Percentiles rank a stretch among this genome's conserved stretches.
These are phyloP conservation scores for Sclerotinia subarctica DNA, from an alignment of 2,329 filamentous ascomycete genomes.

Conservation along the genomic window DNA sequence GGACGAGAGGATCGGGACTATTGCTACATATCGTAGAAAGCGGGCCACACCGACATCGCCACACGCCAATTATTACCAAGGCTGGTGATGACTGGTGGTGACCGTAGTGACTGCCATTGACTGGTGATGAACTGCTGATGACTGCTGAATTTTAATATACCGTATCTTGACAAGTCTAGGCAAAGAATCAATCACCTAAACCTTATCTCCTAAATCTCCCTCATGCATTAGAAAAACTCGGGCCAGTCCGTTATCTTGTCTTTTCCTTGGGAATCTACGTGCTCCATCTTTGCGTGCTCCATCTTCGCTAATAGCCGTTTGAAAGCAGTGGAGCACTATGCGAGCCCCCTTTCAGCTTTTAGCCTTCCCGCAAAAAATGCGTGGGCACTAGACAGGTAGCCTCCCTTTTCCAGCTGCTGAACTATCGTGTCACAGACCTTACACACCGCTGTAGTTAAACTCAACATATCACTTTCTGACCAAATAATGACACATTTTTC, in stretches of 20 bases:
- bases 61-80: constrained; percentile 15
- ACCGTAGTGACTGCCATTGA: too few relatives aligned
- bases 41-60: not conserved
- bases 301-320: constrained; percentile 9
- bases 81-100: not conserved
- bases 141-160: not conserved
- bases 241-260: constrained; percentile 10
- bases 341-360: constrained; percentile 12
- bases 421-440: not conserved
- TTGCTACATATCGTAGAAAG: constrained; percentile 14
- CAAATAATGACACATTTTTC: constrained; percentile 10
- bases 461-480: not conserved
- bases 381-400: not conserved
- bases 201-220: constrained; percentile 7
- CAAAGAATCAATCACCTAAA: not conserved
- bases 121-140: not conserved
- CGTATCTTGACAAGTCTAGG: not conserved
- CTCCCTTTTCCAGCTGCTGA: not conserved
- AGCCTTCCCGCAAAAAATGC: not conserved
- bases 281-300: not conserved
- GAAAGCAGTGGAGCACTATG: constrained; percentile 13
- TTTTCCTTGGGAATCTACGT: not conserved
- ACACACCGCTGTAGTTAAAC: not conserved
- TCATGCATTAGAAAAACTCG: not conserved
- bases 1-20: not conserved